Percentiles rank a stretch among this genome's conserved stretches.
Conservation (phyloP, 805 yeast species). For the Kockiozyma suomiensis region DNA sequence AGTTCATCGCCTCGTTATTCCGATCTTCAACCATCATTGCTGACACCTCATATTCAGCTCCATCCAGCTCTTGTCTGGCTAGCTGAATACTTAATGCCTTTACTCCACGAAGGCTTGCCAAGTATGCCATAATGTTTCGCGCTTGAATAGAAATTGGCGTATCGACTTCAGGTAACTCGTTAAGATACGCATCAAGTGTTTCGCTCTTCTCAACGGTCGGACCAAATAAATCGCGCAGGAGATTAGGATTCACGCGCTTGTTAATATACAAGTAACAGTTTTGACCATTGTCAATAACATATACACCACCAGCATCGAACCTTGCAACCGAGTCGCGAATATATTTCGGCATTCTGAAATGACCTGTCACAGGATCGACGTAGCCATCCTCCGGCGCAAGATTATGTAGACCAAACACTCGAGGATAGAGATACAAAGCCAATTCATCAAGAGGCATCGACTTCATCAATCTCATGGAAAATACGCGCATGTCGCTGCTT, state of each 20-base stretch:
- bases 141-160: slow-evolving; percentile 72
- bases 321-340: slow-evolving; percentile 49
- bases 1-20: slow-evolving; percentile 56
- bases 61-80: slow-evolving; percentile 67
- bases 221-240: slow-evolving; percentile 78
- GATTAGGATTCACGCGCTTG: slow-evolving; percentile 62
- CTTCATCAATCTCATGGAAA: slow-evolving; percentile 54
- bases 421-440: slow-evolving; percentile 74
- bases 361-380: slow-evolving; percentile 40
- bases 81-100: slow-evolving; percentile 57
- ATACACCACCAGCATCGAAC: slow-evolving; percentile 70
- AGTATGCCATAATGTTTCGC: slow-evolving; percentile 60
- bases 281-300: slow-evolving; percentile 71
- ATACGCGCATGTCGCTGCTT: slow-evolving; percentile 66
- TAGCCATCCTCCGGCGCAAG: slow-evolving; percentile 61
- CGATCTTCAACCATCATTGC: slow-evolving; percentile 76
- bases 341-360: slow-evolving; percentile 55
- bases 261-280: slow-evolving; percentile 65
- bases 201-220: slow-evolving; percentile 47
- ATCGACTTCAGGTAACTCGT: slow-evolving; percentile 70
- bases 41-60: slow-evolving; percentile 57
- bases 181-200: slow-evolving; percentile 52
- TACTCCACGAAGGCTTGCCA: slow-evolving; percentile 48
- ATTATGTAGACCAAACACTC: slow-evolving; percentile 70
- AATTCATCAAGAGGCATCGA: slow-evolving; percentile 59